Percentiles rank a stretch among this genome's conserved stretches.
Evolutionary conservation across 331 rosid genomes (phyloP).

Genomic region (Rosa hybrid): DNA sequence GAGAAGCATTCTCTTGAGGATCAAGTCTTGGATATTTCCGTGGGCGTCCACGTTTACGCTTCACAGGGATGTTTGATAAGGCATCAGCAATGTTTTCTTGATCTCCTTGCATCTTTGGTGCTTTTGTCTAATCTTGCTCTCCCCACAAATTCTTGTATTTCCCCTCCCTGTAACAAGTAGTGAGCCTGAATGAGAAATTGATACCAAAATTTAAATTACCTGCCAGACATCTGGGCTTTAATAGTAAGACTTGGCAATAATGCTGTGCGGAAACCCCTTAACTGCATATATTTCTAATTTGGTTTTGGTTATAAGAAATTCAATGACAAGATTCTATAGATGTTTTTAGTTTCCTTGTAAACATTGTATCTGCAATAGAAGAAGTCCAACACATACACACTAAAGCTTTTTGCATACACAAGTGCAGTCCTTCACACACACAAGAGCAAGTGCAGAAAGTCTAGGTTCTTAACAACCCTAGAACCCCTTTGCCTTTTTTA

Average conservation of each 20-base stretch:
- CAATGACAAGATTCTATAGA: background rate
- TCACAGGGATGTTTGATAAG: conserved; percentile 59
- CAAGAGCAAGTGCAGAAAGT: background rate
- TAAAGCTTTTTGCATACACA: background rate
- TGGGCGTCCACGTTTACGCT: conserved; percentile 98
- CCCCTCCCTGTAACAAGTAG: conserved; percentile 27
- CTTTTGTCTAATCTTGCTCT: conserved; percentile 20
- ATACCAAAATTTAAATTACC: conserved; percentile 22
- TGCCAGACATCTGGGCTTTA: background rate
- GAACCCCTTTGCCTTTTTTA: too few species aligned
- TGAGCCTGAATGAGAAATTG: conserved; percentile 11
- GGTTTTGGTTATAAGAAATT: background rate
- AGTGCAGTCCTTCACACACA: background rate
- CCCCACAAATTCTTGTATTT: background rate
- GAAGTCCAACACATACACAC: background rate
- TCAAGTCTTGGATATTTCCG: conserved; percentile 71
- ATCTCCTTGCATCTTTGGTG: conserved; percentile 54
- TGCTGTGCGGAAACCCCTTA: background rate
- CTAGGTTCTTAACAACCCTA: background rate
- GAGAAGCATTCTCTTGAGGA: conserved; percentile 42
- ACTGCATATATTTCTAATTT: background rate
- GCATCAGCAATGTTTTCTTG: conserved; percentile 53
- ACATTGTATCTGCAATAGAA: background rate
- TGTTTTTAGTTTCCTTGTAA: background rate
- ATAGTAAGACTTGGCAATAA: background rate